phyloP scores from a whole-genome alignment of 106 monocot species.

The Vanilla planifolia region DNA sequence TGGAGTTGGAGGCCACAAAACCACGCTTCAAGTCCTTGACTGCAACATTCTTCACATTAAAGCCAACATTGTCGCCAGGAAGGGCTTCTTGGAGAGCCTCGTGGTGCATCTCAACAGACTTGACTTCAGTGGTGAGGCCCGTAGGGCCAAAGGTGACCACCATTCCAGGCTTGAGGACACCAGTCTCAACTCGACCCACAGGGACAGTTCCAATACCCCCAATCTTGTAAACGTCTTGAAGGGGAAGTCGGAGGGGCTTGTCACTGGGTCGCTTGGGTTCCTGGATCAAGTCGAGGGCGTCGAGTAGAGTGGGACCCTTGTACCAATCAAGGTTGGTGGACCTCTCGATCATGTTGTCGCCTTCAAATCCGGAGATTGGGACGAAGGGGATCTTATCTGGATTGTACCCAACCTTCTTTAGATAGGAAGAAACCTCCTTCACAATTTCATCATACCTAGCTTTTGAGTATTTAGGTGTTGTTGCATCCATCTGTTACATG shows the following conservation, averaged over 20 bases:
- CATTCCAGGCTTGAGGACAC: conserved; percentile 50
- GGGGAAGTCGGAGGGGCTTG: conserved; percentile 50
- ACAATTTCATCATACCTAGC: conserved; percentile 52
- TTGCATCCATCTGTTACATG: conserved; percentile 13
- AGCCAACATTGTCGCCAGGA: conserved; percentile 50
- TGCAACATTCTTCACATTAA: conserved; percentile 51
- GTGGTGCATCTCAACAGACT: conserved; percentile 57
- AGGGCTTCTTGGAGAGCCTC: conserved; percentile 41
- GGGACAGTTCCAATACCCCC: conserved; percentile 56
- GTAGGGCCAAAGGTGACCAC: conserved; percentile 44
- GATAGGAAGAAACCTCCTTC: conserved; percentile 47
- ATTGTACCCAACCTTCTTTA: conserved; percentile 58
- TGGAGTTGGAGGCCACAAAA: conserved; percentile 47
- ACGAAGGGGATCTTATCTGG: conserved; percentile 56
- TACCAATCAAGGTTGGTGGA: conserved; percentile 64
- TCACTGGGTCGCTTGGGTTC: conserved; percentile 48
- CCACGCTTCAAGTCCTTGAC: conserved; percentile 56
- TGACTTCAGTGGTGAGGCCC: conserved; percentile 52
- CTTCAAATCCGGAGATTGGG: conserved; percentile 58
- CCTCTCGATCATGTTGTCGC: conserved; percentile 64
- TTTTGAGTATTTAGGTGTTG: conserved; percentile 35
- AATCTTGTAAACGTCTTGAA: conserved; percentile 59
- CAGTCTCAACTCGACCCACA: conserved; percentile 43
- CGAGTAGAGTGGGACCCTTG: conserved; percentile 58
- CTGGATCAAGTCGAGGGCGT: conserved; percentile 37